Percentiles rank a stretch among this genome's conserved stretches.
phyloP scores from a whole-genome alignment of 805 yeast genomes.

The Candida mattraensis region DNA sequence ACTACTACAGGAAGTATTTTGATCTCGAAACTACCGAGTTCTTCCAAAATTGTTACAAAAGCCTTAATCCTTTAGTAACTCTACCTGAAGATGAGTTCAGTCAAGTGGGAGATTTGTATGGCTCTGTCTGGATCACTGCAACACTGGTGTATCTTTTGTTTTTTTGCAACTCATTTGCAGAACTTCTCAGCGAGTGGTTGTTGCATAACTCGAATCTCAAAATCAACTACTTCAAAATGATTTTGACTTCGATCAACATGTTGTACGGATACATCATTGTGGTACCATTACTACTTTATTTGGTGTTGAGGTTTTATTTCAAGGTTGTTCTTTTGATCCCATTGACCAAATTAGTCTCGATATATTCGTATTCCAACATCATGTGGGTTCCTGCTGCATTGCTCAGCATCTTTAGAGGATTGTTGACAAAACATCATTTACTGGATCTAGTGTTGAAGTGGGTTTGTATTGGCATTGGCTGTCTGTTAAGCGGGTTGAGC shows the following conservation, averaged over 20 bases:
- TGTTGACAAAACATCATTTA: slow-evolving; percentile 45
- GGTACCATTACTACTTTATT: slow-evolving; percentile 59
- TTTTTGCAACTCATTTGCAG: slow-evolving; percentile 70
- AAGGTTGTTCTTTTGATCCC: slow-evolving; percentile 49
- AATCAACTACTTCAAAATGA: slow-evolving; percentile 55
- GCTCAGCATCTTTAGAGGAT: slow-evolving; percentile 55
- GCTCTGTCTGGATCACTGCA: slow-evolving; percentile 88
- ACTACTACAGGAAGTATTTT: slow-evolving; percentile 64
- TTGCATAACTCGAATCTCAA: slow-evolving; percentile 44
- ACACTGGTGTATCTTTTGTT: slow-evolving; percentile 74
- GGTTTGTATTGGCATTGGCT: slow-evolving; percentile 61
- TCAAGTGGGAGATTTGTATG: slow-evolving; percentile 70
- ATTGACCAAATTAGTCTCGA: slow-evolving; percentile 61
- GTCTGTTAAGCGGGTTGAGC: slow-evolving; percentile 57
- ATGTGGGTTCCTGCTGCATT: slow-evolving; percentile 85
- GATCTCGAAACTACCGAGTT: slow-evolving; percentile 70
- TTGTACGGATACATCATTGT: slow-evolving; percentile 75
- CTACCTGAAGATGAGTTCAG: slow-evolving; percentile 38
- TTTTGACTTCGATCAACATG: slow-evolving; percentile 66
- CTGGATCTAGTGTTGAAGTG: slow-evolving; percentile 57
- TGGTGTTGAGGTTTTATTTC: slow-evolving; percentile 50
- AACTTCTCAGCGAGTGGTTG: slow-evolving; percentile 50
- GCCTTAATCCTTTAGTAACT: slow-evolving; percentile 54
- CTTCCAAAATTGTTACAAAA: slow-evolving; percentile 47
- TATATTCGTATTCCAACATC: slow-evolving; percentile 82